phyloP scores from a whole-genome alignment of 2,329 filamentous ascomycete genomes.

The Exophiala lecanii-corni region DNA sequence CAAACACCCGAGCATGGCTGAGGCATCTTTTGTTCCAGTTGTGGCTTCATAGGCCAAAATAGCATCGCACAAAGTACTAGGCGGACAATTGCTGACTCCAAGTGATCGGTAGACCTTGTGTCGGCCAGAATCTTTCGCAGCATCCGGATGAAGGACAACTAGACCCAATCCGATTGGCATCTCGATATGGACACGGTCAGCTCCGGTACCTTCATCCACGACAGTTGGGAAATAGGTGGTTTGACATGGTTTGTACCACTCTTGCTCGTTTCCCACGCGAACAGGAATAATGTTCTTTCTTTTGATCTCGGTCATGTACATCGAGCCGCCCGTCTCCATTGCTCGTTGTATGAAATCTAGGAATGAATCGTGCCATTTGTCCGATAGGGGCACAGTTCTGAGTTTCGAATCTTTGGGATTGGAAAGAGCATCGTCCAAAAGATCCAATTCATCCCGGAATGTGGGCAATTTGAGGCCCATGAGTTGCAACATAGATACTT shows the following conservation, averaged over 20 bases:
- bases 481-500: not conserved
- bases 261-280: not conserved
- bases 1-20: slow-evolving; percentile 4
- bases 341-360: not conserved
- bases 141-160: slow-evolving; percentile 3
- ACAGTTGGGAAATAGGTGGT: slow-evolving; percentile 5
- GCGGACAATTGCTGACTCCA: slow-evolving; percentile 1
- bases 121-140: slow-evolving; percentile 1
- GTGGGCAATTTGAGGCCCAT: slow-evolving; percentile 2
- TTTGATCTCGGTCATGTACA: not conserved
- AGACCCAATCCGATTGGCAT: slow-evolving; percentile 6
- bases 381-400: not conserved
- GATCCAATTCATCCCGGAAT: slow-evolving; percentile 1
- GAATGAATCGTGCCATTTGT: slow-evolving; percentile 8
- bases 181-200: not conserved
- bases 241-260: not conserved
- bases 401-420: not conserved
- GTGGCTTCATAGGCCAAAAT: not conserved
- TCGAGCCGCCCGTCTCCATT: not conserved
- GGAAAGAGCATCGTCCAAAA: not conserved
- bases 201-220: slow-evolving; percentile 6
- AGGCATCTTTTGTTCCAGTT: not conserved
- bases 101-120: slow-evolving; percentile 3
- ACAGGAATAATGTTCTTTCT: slow-evolving; percentile 2
- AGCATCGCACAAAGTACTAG: not conserved